Evolutionary conservation across 179 eudicot genomes (phyloP), one percentile per base, ranked within the genome.

Genomic region (Gypsophila paniculata): DNA sequence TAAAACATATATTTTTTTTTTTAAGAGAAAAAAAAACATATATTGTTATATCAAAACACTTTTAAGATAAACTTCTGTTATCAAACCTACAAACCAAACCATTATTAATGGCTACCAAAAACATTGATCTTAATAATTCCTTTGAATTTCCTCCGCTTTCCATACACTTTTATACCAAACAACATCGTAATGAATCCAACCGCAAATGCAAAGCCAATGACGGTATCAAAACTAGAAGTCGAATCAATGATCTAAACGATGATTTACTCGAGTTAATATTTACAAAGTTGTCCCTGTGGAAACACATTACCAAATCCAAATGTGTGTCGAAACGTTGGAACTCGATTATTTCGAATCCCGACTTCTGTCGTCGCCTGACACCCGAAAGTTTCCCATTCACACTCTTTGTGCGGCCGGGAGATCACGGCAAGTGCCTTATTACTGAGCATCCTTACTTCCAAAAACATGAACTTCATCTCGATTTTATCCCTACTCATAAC

Each of bases 241-340:
- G 42, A 5, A 61, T 61, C 39, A 39, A 61, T 1, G 42, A 61
- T 32, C 65, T 61, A 13, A 32, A 61, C 65, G 42, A 61, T 61
- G 29, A n/a, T 15, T 61, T 61, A 61, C 42, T 61, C 12, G 65
- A 61, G 65, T 29, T 29, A 14, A 61, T 59, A 8, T 26, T 59
- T 17, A 23, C 12, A 59, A 23, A 17, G 12, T 13, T 59, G 2
- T 8, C 36, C 58, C 58, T 53, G 25, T 26, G 38, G 38, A 26
- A 17, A 59, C n/a, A 59, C 12, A 36, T 59, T 59, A 4, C 17
- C n/a, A 23, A 2, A 8, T 25, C 0, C 38, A 59, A 23, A 59
- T 25, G 38, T 12, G 63, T 59, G 11, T 25, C 64, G 38, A 60
- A 25, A 29, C 64, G 64, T 60, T 26, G 65, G 65, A 61, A 61